phyloP scores from a whole-genome alignment of 202 grass and related monocot species.

The Digitaria exilis region DNA sequence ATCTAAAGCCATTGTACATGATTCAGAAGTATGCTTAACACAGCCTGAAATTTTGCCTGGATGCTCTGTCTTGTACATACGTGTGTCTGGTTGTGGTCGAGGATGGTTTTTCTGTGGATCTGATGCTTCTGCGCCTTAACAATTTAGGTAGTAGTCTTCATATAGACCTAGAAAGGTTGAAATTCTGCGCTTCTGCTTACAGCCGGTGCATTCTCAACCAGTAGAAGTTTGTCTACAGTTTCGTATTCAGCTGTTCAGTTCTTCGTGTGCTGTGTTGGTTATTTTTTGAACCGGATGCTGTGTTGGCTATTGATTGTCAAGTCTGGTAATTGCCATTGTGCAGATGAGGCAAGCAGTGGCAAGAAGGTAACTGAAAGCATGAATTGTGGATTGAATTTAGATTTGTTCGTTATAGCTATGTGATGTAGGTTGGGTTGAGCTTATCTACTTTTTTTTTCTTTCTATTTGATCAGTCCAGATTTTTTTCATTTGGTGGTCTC shows the following conservation, averaged over 20 bases:
- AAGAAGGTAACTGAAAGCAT: background rate
- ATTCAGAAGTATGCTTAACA: slow-evolving; percentile 25
- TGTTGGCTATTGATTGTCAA: background rate
- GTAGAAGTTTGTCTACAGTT: background rate
- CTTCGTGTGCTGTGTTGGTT: background rate
- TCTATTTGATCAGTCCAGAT: background rate
- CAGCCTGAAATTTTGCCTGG: slow-evolving; percentile 8
- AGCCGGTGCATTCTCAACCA: background rate
- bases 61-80: slow-evolving; percentile 51
- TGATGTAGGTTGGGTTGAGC: background rate
- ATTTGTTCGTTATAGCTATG: background rate
- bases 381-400: background rate
- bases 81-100: slow-evolving; percentile 29
- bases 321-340: background rate
- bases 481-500: background rate
- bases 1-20: slow-evolving; percentile 47
- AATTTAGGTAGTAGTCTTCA: slow-evolving; percentile 16
- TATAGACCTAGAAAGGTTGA: slow-evolving; percentile 24
- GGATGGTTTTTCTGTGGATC: slow-evolving; percentile 31
- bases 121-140: slow-evolving; percentile 18
- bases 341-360: background rate
- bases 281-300: no score
- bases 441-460: background rate
- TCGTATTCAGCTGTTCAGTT: background rate
- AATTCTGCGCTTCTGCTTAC: slow-evolving; percentile 1